These are phyloP conservation scores for Exobasidium cylindrosporum DNA, from an alignment of 1,284 basidiomycete species.

Conservation along the genomic window DNA sequence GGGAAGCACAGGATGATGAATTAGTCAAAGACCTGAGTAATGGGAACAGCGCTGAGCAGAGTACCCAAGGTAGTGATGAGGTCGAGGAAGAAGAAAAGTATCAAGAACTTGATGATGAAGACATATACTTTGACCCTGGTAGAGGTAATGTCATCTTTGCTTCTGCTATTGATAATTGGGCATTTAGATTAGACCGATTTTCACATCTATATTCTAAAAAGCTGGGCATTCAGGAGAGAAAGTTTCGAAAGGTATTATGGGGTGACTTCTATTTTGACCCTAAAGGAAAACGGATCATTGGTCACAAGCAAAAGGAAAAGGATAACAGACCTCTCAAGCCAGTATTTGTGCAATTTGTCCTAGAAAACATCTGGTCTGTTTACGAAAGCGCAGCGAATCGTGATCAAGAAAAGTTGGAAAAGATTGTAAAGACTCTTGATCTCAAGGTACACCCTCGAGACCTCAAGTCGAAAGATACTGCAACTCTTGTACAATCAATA, in stretches of 20 bases:
- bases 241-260: slow-evolving; percentile 85
- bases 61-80: background rate
- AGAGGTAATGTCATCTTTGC: slow-evolving; percentile 96
- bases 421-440: slow-evolving; percentile 80
- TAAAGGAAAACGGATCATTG: slow-evolving; percentile 89
- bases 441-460: slow-evolving; percentile 85
- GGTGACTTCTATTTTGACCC: slow-evolving; percentile 97
- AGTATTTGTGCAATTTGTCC: slow-evolving; percentile 95
- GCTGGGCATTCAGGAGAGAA: slow-evolving; percentile 84
- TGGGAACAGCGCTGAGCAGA: slow-evolving; percentile 57
- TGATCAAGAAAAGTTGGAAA: slow-evolving; percentile 68
- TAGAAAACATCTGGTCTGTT: slow-evolving; percentile 96
- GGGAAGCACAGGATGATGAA: slow-evolving; percentile 58
- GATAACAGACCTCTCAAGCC: slow-evolving; percentile 75
- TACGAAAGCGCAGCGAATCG: slow-evolving; percentile 61
- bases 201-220: slow-evolving; percentile 88
- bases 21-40: slow-evolving; percentile 17
- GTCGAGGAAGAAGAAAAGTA: slow-evolving; percentile 23
- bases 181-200: slow-evolving; percentile 90
- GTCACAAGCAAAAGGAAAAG: slow-evolving; percentile 76
- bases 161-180: slow-evolving; percentile 95
- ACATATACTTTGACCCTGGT: slow-evolving; percentile 95
- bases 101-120: slow-evolving; percentile 86
- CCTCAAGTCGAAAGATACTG: slow-evolving; percentile 83
- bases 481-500: slow-evolving; percentile 77